Evolutionary conservation across 83 land plant genomes (phyloP).

Genomic region (Thuja plicata): DNA sequence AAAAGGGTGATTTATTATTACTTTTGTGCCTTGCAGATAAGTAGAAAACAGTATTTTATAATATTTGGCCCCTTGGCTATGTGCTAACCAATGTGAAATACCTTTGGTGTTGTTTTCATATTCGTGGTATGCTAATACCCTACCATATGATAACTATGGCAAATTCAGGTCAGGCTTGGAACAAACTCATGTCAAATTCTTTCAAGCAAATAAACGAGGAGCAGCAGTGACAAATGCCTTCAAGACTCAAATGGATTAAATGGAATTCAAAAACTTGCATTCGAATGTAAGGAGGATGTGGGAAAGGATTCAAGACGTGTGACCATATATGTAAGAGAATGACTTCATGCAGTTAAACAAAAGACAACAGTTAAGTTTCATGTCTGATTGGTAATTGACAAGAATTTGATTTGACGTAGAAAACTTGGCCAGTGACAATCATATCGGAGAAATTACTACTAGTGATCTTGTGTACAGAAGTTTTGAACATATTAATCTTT

Average conservation of each 20-base stretch:
- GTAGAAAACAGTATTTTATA: neutral
- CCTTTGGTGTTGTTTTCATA: too few relatives aligned
- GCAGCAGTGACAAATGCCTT: neutral
- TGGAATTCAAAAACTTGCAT: neutral
- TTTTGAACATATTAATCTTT: neutral
- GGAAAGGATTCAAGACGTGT: neutral
- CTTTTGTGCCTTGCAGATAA: neutral
- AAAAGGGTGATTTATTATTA: too few relatives aligned
- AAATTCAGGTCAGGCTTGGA: neutral
- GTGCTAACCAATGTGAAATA: too few relatives aligned
- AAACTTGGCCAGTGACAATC: neutral
- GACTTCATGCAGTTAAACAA: too few relatives aligned
- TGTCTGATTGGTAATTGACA: too few relatives aligned
- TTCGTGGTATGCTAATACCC: neutral
- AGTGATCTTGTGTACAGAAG: neutral
- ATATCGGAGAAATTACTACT: neutral
- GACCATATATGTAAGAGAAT: too few relatives aligned
- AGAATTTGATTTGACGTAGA: neutral
- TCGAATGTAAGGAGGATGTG: neutral
- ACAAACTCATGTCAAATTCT: neutral
- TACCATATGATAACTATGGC: neutral
- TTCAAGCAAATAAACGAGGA: neutral
- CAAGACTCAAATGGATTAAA: neutral
- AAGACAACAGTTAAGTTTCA: too few relatives aligned
- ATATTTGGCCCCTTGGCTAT: too few relatives aligned